Evolutionary conservation across 345 rosid species (phyloP), one percentile per base, ranked within the genome.

Genomic region (Ricinus communis): DNA sequence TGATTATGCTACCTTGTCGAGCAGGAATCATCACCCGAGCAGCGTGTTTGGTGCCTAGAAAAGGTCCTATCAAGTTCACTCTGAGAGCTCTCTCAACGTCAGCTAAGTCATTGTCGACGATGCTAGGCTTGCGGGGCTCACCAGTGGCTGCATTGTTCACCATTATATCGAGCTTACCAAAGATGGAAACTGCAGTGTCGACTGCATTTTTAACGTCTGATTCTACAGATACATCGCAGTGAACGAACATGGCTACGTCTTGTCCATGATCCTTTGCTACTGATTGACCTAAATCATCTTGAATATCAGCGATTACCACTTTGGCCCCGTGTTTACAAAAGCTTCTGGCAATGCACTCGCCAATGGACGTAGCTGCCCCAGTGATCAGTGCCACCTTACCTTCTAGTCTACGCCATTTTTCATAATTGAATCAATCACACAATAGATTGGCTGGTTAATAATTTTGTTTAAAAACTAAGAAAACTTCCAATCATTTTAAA

Each of bases 121-220:
- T 76, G 54, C 31, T 60, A 0, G 16, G 21, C 13, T 64, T 74
- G 50, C 52, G 67, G 1, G 12, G 5, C 8, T 28, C 30, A 1
- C 30, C 60, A 0, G 43, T 50, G 13, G 71, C 85, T 5, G 82
- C 85, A 5, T 82, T 82, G 40, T 76, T 75, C 24, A 78, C 68
- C 82, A 82, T 78, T 8, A 82, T 66, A 10, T 82, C 85, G 0
- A 82, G 80, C 59, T 82, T 82, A 13, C 82, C 82, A 6, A 65
- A 60, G 19, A 1, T 33, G 0, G 78, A 60, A 0, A 82, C 55
- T 0, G 78, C 71, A 4, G 41, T 36, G 15, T 82, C 61, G 0
- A 79, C 63, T 0, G 74, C 71, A 7, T 56, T 55, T 63, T 61
- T 9, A 0, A 77, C 16, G 0, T 73, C 71, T 3, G 16, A 19